A percentile compares a stretch with the other conserved stretches of the same genome.
Evolutionary conservation across 2,329 filamentous ascomycete genomes (phyloP).

Genomic region (Aspergillus tubingensis): DNA sequence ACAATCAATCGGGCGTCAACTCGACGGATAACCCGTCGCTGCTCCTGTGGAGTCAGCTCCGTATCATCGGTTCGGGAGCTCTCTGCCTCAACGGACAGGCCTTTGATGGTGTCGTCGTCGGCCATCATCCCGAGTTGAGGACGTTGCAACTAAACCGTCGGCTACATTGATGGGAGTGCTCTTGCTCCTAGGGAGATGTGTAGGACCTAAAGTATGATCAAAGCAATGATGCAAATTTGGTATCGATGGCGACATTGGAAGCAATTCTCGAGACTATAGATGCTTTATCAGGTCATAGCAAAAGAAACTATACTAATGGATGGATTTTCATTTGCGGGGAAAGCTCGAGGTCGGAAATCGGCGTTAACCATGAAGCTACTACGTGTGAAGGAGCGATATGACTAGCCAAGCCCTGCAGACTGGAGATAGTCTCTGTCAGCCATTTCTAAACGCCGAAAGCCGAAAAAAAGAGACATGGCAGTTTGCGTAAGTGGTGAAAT

Average conservation of each 20-base stretch:
- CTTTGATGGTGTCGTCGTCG: neutral
- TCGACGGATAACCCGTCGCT: slow-evolving; percentile 20
- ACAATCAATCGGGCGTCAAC: slow-evolving; percentile 23
- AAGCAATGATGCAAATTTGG: neutral
- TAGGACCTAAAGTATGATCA: neutral
- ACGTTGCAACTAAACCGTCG: neutral
- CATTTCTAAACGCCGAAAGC: neutral
- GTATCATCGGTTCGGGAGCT: neutral
- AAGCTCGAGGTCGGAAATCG: neutral
- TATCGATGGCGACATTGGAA: neutral
- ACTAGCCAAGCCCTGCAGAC: too few relatives aligned
- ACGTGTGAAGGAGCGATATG: too few relatives aligned
- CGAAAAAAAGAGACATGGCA: neutral
- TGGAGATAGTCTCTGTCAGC: too few relatives aligned
- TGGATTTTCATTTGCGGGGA: too few relatives aligned
- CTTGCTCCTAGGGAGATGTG: neutral
- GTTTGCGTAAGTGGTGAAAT: too few relatives aligned
- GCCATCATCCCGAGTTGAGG: neutral
- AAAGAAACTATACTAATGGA: too few relatives aligned
- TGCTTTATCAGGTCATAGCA: too few relatives aligned
- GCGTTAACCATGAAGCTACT: neutral
- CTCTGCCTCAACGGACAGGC: neutral
- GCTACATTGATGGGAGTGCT: neutral
- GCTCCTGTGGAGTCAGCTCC: slow-evolving; percentile 6
- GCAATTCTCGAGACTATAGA: neutral